Evolutionary conservation across 345 rosid species (phyloP), one percentile per base, ranked within the genome.

Genomic region (Eucalyptus pumila): DNA sequence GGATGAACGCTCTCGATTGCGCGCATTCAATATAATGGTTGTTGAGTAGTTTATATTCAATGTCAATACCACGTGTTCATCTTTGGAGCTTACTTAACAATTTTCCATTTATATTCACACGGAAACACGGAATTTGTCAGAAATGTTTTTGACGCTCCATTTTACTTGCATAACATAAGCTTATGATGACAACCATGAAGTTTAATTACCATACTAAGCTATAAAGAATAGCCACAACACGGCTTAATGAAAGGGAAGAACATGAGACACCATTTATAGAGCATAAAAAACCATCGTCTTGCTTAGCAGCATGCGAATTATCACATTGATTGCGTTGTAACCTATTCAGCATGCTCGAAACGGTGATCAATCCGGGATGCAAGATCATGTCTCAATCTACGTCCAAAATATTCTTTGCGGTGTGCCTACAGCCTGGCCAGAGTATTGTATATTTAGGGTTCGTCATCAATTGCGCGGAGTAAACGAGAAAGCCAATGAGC

Each of bases 11-110:
- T 5, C 24, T 52, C 1, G 0, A 52, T 52, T 52, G 1, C 24
- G 0, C 10, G 0, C 10, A 8, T 52, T 52, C 56, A 0, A 52
- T 52, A 52, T 52, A 4, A 52, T 7, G 56, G 19, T 52, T 19
- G 4, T 56, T 0, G 62, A 30, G 24, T 24, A 24, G 62, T 56
- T 23, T 56, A 56, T 56, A 56, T 24, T 23, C 62, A 56, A 56
- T 24, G 62, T 56, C 62, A 24, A 56, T 30, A 56, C 62, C 14
- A 2, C 62, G 30, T 24, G 62, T 56, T 56, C 62, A 56, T 2
- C 6, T 56, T 56, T 10, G 65, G 65, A 21, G 27, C 27, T 54
- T 58, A 58, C 30, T 58, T 58, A 58, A 26, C 65, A 58, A 58
- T 5, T 58, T 58, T 24, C 65, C 65, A 24, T 58, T 58, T 10